Evolutionary conservation across 176 grass and related monocot genomes (phyloP).

Genomic region (Olyra latifolia): DNA sequence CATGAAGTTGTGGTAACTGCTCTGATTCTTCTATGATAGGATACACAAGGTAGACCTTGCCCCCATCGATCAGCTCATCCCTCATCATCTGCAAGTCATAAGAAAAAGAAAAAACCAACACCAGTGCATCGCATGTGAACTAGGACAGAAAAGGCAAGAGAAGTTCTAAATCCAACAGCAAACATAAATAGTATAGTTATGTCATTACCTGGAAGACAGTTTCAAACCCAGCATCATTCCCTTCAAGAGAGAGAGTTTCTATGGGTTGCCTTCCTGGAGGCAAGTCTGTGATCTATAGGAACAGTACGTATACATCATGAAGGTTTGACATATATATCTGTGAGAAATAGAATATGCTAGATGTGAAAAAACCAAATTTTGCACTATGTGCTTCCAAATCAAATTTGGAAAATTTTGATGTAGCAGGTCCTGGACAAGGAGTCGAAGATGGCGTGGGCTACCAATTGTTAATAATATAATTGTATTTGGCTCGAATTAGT

Average conservation of each 20-base stretch:
- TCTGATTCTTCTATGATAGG: constrained; percentile 91
- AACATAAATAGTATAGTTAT: constrained; percentile 13
- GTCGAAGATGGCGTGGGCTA: not conserved
- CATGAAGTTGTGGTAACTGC: constrained; percentile 74
- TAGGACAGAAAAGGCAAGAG: constrained; percentile 4
- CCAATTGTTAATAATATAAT: constrained; percentile 22
- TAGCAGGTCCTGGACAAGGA: not conserved
- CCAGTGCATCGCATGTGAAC: constrained; percentile 14
- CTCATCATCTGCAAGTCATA: constrained; percentile 71
- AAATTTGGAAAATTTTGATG: constrained; percentile 17
- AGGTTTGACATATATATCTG: constrained; percentile 21
- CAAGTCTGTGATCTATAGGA: constrained; percentile 80
- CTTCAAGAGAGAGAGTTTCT: constrained; percentile 85
- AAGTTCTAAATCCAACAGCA: constrained; percentile 15
- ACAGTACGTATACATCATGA: constrained; percentile 13
- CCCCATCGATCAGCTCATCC: constrained; percentile 68
- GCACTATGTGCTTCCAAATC: constrained; percentile 8
- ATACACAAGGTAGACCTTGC: constrained; percentile 92
- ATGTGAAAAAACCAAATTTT: constrained; percentile 31
- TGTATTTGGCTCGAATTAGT: constrained; percentile 11
- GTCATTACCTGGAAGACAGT: constrained; percentile 75
- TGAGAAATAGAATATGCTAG: constrained; percentile 1
- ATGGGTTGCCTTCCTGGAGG: constrained; percentile 84
- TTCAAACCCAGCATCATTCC: constrained; percentile 78
- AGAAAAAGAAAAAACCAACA: not conserved